phyloP scores from a whole-genome alignment of 169 alveolate species.

The Plasmodium gallinaceum region DNA sequence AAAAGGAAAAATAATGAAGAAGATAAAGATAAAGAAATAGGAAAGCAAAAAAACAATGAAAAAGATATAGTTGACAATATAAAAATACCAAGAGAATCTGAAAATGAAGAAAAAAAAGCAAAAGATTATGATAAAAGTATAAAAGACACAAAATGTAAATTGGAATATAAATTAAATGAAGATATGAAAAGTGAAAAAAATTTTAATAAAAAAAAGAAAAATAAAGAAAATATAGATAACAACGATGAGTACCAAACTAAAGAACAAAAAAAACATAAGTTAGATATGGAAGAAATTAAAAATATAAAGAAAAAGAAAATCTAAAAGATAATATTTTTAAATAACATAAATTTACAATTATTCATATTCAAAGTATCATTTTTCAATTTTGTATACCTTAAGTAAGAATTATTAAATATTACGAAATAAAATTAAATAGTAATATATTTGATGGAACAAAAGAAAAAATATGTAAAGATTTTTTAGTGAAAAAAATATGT shows the following conservation, averaged over 20 bases:
- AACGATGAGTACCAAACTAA: constrained; percentile 6
- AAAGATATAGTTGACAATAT: background rate
- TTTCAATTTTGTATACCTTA: no score
- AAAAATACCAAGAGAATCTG: background rate
- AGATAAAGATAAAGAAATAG: background rate
- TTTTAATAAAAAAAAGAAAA: constrained; percentile 1
- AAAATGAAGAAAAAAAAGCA: background rate
- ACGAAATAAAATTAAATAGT: no score
- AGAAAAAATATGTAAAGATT: no score
- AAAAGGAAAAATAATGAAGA: background rate
- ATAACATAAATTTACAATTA: no score
- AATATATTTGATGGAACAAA: no score
- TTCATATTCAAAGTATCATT: no score
- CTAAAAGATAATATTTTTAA: background rate
- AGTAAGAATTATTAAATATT: no score
- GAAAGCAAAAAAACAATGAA: constrained; percentile 7
- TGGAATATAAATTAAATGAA: background rate
- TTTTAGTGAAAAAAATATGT: no score
- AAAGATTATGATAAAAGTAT: background rate
- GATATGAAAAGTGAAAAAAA: no score
- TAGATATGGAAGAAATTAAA: constrained; percentile 22
- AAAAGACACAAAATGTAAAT: background rate
- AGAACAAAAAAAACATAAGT: constrained; percentile 50
- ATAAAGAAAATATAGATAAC: constrained; percentile 8
- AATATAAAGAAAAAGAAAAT: background rate